A percentile compares a stretch with the other conserved stretches of the same genome.
These are phyloP conservation scores for Penicillium olsonii DNA, from an alignment of 2,329 filamentous ascomycete species.

Conservation along the genomic window DNA sequence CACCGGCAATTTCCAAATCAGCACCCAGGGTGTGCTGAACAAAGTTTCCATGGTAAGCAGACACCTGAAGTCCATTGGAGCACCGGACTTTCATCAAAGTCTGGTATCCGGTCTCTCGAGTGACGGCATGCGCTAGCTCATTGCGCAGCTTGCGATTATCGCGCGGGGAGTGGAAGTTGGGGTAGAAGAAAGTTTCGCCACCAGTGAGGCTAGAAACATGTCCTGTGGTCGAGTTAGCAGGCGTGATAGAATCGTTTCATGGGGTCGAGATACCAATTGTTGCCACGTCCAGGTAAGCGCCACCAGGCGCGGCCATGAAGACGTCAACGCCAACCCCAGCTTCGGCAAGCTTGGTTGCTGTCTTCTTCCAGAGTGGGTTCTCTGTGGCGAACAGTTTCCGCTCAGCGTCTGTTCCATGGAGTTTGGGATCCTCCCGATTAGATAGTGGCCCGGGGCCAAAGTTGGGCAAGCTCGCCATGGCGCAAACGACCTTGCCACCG, in stretches of 20 bases:
- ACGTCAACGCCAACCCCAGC: conserved; percentile 87
- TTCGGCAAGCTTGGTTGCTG: conserved; percentile 83
- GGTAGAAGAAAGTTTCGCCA: conserved; percentile 94
- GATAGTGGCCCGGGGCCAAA: conserved; percentile 86
- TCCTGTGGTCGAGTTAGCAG: conserved; percentile 49
- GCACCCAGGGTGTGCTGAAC: conserved; percentile 93
- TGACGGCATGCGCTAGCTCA: conserved; percentile 84
- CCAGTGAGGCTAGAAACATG: conserved; percentile 87
- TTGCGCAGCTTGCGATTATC: conserved; percentile 81
- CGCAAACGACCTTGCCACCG: conserved; percentile 89
- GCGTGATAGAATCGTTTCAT: background rate
- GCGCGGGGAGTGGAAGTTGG: conserved; percentile 87
- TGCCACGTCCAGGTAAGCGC: conserved; percentile 88
- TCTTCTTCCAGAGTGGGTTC: conserved; percentile 82
- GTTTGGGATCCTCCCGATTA: conserved; percentile 83
- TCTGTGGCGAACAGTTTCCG: conserved; percentile 91
- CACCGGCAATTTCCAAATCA: conserved; percentile 87
- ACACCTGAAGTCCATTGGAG: conserved; percentile 91
- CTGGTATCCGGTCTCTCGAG: conserved; percentile 89
- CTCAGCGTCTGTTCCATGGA: conserved; percentile 82
- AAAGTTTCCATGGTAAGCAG: conserved; percentile 95
- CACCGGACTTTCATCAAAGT: conserved; percentile 98
- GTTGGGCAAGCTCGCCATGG: conserved; percentile 82
- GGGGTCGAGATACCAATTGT: conserved; percentile 68
- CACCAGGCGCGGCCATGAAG: conserved; percentile 88